Conservation (phyloP, 805 yeast genomes). For the Metschnikowia orientalis region DNA sequence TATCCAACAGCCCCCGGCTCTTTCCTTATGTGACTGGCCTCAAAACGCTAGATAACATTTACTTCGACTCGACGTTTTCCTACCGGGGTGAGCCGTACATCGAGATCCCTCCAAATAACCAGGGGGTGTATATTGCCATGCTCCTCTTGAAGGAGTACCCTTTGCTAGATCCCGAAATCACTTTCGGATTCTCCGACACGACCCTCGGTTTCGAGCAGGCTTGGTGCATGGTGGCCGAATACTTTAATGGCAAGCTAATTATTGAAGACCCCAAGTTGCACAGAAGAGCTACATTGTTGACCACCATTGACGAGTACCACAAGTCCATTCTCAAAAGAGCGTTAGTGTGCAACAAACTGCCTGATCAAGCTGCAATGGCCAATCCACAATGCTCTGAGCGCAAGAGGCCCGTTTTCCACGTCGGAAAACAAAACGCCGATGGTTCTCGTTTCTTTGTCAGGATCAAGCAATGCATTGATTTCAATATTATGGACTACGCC, state of each 20-base stretch:
- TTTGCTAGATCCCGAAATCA: slow-evolving; percentile 30
- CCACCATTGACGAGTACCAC: slow-evolving; percentile 8
- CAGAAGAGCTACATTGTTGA: slow-evolving; percentile 5
- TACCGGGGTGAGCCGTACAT: slow-evolving; percentile 47
- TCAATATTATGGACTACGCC: slow-evolving; percentile 31
- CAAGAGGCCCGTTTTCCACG: slow-evolving; percentile 7
- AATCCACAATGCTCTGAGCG: background rate
- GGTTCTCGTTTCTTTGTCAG: slow-evolving; percentile 17
- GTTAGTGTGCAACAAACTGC: background rate
- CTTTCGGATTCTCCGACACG: slow-evolving; percentile 38
- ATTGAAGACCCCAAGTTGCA: slow-evolving; percentile 4
- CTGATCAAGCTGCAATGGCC: background rate
- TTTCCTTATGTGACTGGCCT: slow-evolving; percentile 38
- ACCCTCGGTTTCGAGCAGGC: slow-evolving; percentile 52
- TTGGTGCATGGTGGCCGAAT: slow-evolving; percentile 36
- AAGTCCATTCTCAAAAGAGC: slow-evolving; percentile 1
- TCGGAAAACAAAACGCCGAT: slow-evolving; percentile 3
- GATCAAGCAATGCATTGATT: slow-evolving; percentile 35
- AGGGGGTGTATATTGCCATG: slow-evolving; percentile 35
- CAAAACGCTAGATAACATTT: slow-evolving; percentile 39
- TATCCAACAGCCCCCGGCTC: slow-evolving; percentile 36
- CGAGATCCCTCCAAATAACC: slow-evolving; percentile 38
- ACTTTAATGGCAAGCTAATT: slow-evolving; percentile 17
- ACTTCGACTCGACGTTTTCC: slow-evolving; percentile 53
- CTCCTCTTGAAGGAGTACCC: slow-evolving; percentile 42